Evolutionary conservation across 2,329 filamentous ascomycete genomes (phyloP), one percentile per base, ranked within the genome.

Genomic region (Cladosporium sp.): DNA sequence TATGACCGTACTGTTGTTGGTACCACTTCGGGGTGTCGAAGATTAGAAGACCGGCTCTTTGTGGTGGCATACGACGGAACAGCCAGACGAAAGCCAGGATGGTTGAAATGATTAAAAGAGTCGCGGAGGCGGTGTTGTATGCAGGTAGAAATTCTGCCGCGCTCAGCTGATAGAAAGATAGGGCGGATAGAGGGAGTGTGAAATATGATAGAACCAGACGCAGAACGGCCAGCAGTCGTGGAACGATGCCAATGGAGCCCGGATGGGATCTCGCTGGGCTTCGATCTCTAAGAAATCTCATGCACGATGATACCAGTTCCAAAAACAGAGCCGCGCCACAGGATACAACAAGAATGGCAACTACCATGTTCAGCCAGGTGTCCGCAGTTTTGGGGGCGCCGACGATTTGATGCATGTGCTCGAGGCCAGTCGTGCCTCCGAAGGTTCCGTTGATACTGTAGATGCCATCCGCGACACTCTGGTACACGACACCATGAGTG

Each of bases 401-500:
- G 11, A 50, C 48, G n/a, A 50, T 50, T 13, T 50, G 48, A 33
- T 50, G 48, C 40, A 50, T 50, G 33, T 50, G 48, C 5, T 50
- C 48, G 6, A 50, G 16, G n/a, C 48, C 48, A 6, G 18, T 35
- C 2, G 48, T 50, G 13, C 48, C 48, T 28, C 48, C 48, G 31
- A 43, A 50, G 1, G 48, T 50, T 18, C 48, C 48, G 16, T 50
- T 50, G 48, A 50, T 50, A 6, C 16, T 35, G 48, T 43, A 43
- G 3, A 50, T 50, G 5, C 48, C 48, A n/a, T 37, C 40, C 7
- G 14, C 19, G 8, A 38, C 40, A 6, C 48, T 16, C 6, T 9
- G 18, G 19, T 50, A 50, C 9, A 50, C 38, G 13, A 7, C 31
- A 9, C 32, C 48, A 11, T 43, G 38, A 13, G 16, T 43, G 11